These are phyloP conservation scores for Phylloporus scabripes DNA, from an alignment of 768 basidiomycete genomes.

Conservation along the genomic window DNA sequence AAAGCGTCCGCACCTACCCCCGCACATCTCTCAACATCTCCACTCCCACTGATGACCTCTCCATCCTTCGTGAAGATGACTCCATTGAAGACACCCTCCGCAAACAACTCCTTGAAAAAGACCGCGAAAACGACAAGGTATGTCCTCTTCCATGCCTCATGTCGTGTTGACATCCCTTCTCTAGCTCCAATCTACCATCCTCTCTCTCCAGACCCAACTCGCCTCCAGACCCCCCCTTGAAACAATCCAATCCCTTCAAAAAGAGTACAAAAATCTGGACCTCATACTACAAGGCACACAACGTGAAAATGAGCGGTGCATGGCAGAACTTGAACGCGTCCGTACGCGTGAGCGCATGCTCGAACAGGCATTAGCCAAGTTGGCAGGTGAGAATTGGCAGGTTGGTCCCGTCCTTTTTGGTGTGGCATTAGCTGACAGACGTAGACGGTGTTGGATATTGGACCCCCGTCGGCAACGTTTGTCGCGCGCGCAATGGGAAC, in stretches of 20 bases:
- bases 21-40: slow-evolving; percentile 43
- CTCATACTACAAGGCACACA: slow-evolving; percentile 75
- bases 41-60: slow-evolving; percentile 39
- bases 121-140: slow-evolving; percentile 68
- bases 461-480: slow-evolving; percentile 28
- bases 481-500: slow-evolving; percentile 26
- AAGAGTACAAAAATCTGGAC: slow-evolving; percentile 71
- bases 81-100: slow-evolving; percentile 51
- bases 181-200: slow-evolving; percentile 60
- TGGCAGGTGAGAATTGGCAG: slow-evolving; percentile 83
- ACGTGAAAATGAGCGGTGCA: slow-evolving; percentile 79
- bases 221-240: slow-evolving; percentile 65
- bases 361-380: slow-evolving; percentile 62
- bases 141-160: neutral
- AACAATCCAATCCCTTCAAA: slow-evolving; percentile 56
- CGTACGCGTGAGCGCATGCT: slow-evolving; percentile 72
- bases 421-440: neutral
- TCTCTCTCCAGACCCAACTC: slow-evolving; percentile 59
- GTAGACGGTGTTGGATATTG: slow-evolving; percentile 34
- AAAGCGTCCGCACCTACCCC: slow-evolving; percentile 53
- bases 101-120: slow-evolving; percentile 59
- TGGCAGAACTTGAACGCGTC: slow-evolving; percentile 70
- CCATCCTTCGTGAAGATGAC: slow-evolving; percentile 51
- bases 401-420: slow-evolving; percentile 30
- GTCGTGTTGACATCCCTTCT: neutral